These are phyloP conservation scores for Prunus mume DNA, from an alignment of 306 rosid genomes.

Conservation along the genomic window DNA sequence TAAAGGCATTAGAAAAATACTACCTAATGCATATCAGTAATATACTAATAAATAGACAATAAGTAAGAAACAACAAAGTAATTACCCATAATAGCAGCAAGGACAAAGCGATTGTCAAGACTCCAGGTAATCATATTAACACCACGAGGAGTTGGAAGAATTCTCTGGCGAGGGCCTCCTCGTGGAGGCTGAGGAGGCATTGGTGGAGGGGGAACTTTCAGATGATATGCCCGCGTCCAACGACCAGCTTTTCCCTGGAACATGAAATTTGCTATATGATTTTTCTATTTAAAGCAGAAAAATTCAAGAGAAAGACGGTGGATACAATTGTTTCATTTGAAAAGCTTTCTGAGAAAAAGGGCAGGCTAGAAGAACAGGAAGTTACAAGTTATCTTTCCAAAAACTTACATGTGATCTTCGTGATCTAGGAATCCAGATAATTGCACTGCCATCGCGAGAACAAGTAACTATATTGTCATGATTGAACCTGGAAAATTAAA, in stretches of 20 bases:
- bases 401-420: conserved; percentile 88
- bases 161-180: conserved; percentile 97
- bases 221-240: conserved; percentile 95
- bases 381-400: conserved; percentile 16
- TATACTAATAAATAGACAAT: background rate
- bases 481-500: conserved; percentile 65
- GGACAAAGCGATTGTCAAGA: conserved; percentile 97
- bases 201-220: conserved; percentile 99
- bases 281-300: conserved; percentile 14
- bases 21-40: background rate
- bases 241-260: conserved; percentile 89
- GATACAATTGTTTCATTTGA: background rate
- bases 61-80: conserved; percentile 18
- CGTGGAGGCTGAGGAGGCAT: conserved; percentile 90
- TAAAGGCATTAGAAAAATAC: conserved; percentile 6
- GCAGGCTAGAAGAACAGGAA: conserved; percentile 1
- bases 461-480: conserved; percentile 97
- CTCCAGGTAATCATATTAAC: conserved; percentile 99
- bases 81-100: conserved; percentile 98
- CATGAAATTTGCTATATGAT: conserved; percentile 16
- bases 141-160: conserved; percentile 98
- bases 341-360: background rate
- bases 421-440: conserved; percentile 94
- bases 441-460: conserved; percentile 99
- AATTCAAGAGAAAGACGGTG: conserved; percentile 2